Percentiles rank a stretch among this genome's conserved stretches.
Conservation (phyloP, 805 yeast species). For the Debaryomyces maramus region DNA sequence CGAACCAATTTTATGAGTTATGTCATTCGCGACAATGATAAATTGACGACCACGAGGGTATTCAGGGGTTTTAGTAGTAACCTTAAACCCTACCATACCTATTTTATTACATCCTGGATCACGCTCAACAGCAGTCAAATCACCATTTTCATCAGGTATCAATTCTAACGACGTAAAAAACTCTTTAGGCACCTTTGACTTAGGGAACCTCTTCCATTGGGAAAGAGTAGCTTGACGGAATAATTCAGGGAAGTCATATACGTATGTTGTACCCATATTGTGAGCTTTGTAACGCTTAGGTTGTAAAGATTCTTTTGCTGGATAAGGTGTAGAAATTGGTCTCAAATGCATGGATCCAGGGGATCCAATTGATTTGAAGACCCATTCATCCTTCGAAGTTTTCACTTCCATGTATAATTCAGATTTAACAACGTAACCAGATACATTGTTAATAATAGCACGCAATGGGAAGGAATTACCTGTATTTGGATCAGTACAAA, state of each 20-base stretch:
- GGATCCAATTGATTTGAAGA: constrained; percentile 89
- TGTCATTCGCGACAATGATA: constrained; percentile 92
- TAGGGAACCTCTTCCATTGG: constrained; percentile 74
- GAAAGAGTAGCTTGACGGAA: constrained; percentile 89
- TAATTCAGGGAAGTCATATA: constrained; percentile 97
- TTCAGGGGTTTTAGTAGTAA: constrained; percentile 91
- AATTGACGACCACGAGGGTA: constrained; percentile 95
- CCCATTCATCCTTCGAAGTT: constrained; percentile 93
- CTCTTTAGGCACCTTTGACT: constrained; percentile 68
- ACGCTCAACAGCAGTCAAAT: constrained; percentile 82
- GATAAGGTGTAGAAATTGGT: constrained; percentile 93
- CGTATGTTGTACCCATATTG: constrained; percentile 96
- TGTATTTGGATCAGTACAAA: constrained; percentile 84
- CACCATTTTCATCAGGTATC: constrained; percentile 77
- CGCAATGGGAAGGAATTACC: constrained; percentile 94
- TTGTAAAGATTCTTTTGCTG: constrained; percentile 96
- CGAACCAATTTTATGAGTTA: constrained; percentile 97
- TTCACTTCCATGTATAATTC: constrained; percentile 93
- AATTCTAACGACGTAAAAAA: constrained; percentile 78
- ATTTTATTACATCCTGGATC: constrained; percentile 95
- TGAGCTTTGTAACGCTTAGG: constrained; percentile 99
- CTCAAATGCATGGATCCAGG: constrained; percentile 98
- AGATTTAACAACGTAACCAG: constrained; percentile 95
- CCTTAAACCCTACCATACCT: constrained; percentile 97
- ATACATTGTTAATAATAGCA: constrained; percentile 93